phyloP scores from a whole-genome alignment of 2,329 filamentous ascomycete species.

The Ascochyta pisi region DNA sequence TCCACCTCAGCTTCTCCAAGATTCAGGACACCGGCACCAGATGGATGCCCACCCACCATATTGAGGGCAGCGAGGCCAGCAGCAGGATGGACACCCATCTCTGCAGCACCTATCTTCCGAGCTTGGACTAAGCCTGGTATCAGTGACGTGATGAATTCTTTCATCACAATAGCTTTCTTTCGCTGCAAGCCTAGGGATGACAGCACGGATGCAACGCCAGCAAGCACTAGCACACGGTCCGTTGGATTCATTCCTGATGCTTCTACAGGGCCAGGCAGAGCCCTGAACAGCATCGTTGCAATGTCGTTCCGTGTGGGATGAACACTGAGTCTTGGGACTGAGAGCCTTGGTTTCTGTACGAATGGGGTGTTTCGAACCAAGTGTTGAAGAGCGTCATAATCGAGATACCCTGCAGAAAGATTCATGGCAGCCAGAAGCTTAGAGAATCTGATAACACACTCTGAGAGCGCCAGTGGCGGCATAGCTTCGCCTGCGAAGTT shows the following conservation, averaged over 20 bases:
- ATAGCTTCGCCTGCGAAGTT: slow-evolving; percentile 70
- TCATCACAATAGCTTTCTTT: slow-evolving; percentile 89
- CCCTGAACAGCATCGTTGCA: slow-evolving; percentile 46
- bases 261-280: slow-evolving; percentile 62
- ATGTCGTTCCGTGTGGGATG: slow-evolving; percentile 47
- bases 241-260: slow-evolving; percentile 70
- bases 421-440: slow-evolving; percentile 74
- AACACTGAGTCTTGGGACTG: slow-evolving; percentile 43
- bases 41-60: slow-evolving; percentile 58
- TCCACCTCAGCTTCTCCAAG: slow-evolving; percentile 47
- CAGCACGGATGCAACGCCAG: slow-evolving; percentile 87
- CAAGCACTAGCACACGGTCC: slow-evolving; percentile 79
- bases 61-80: slow-evolving; percentile 80
- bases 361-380: slow-evolving; percentile 53
- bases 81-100: slow-evolving; percentile 93
- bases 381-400: slow-evolving; percentile 61
- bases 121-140: slow-evolving; percentile 88
- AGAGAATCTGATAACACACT: slow-evolving; percentile 75
- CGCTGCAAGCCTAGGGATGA: slow-evolving; percentile 79
- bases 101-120: slow-evolving; percentile 90
- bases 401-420: slow-evolving; percentile 68
- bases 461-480: slow-evolving; percentile 73
- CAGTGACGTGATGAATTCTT: slow-evolving; percentile 82
- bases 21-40: slow-evolving; percentile 79
- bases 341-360: slow-evolving; percentile 51